A percentile compares a stretch with the other conserved stretches of the same genome.
These are phyloP conservation scores for Boletus sp. DNA, from an alignment of 1,284 basidiomycete genomes.

Conservation along the genomic window DNA sequence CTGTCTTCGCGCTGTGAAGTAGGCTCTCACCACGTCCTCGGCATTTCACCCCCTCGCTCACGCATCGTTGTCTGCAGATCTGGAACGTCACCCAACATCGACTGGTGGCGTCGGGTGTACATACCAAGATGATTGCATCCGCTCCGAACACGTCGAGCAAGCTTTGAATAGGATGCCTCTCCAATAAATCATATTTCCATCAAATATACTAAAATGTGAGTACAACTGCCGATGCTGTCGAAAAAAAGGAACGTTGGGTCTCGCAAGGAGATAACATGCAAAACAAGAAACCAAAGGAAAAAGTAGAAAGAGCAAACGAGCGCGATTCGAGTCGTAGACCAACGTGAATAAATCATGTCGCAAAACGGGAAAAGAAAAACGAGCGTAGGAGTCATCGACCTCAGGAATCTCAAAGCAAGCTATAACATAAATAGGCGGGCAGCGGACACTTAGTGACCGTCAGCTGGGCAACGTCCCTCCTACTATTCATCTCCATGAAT, in stretches of 20 bases:
- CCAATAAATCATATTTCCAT: constrained; percentile 9
- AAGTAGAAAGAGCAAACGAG: constrained; percentile 2
- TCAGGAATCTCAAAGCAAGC: background rate
- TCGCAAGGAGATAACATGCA: constrained; percentile 2
- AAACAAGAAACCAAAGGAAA: background rate
- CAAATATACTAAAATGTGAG: constrained; percentile 8
- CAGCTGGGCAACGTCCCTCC: too few relatives aligned
- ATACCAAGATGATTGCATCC: constrained; percentile 38
- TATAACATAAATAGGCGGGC: constrained; percentile 4
- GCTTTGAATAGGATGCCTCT: constrained; percentile 15
- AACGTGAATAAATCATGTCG: constrained; percentile 9
- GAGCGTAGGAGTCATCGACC: constrained; percentile 18
- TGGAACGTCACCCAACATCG: constrained; percentile 36
- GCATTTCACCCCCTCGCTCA: background rate
- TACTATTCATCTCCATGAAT: background rate
- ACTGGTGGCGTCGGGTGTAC: constrained; percentile 35
- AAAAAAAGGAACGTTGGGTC: constrained; percentile 10
- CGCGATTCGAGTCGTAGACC: background rate
- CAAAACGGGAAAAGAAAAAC: constrained; percentile 8
- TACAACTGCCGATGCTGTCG: constrained; percentile 7
- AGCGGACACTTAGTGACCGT: background rate
- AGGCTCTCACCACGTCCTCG: background rate
- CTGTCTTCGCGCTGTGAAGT: constrained; percentile 32
- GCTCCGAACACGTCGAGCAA: constrained; percentile 12
- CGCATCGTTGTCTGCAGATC: constrained; percentile 24